phyloP scores from a whole-genome alignment of 2,329 filamentous ascomycete species.

The Hirsutella rhossiliensis region DNA sequence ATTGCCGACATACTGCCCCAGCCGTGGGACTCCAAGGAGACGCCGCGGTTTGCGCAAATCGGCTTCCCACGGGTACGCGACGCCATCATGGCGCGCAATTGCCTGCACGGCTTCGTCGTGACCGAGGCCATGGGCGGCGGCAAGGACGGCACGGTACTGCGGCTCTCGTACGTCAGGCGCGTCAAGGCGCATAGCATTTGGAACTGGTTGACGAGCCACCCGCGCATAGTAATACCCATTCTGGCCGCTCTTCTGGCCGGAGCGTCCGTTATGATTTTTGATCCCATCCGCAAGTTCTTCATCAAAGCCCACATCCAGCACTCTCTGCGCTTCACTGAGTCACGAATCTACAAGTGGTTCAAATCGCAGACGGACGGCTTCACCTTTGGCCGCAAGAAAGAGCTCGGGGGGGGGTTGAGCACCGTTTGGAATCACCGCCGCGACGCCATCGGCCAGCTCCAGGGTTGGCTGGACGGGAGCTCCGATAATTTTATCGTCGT shows the following conservation, averaged over 20 bases:
- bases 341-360: constrained; percentile 67
- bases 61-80: constrained; percentile 64
- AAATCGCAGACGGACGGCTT: constrained; percentile 50
- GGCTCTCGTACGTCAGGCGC: constrained; percentile 72
- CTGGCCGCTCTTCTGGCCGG: constrained; percentile 71
- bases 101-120: constrained; percentile 74
- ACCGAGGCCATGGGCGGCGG: constrained; percentile 59
- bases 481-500: constrained; percentile 88
- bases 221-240: constrained; percentile 74
- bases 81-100: constrained; percentile 83
- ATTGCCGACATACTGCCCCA: constrained; percentile 76
- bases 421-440: constrained; percentile 84
- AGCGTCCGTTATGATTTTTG: constrained; percentile 79
- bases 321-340: constrained; percentile 62
- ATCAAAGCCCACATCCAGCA: constrained; percentile 79
- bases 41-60: constrained; percentile 69
- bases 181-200: constrained; percentile 68
- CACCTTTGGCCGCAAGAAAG: constrained; percentile 43
- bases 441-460: constrained; percentile 68
- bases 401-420: constrained; percentile 57
- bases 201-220: constrained; percentile 80
- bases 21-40: constrained; percentile 71
- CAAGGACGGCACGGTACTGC: constrained; percentile 61
- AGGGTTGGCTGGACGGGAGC: constrained; percentile 77
- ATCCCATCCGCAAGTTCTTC: constrained; percentile 88